Percentiles rank a stretch among this genome's conserved stretches.
These are phyloP conservation scores for Centrapalus pauciflorus DNA, from an alignment of 129 eudicot species.

Conservation along the genomic window DNA sequence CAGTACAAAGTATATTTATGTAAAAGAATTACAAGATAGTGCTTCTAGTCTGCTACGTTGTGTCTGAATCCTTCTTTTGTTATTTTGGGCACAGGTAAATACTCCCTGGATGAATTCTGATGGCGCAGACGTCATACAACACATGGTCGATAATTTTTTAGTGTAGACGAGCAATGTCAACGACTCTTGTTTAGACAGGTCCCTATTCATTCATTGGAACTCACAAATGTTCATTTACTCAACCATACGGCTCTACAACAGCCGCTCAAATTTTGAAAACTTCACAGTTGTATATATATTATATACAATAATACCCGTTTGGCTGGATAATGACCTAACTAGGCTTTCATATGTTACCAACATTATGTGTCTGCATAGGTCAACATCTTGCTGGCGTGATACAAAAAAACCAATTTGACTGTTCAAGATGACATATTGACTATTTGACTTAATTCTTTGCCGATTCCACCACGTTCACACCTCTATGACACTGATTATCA, in stretches of 20 bases:
- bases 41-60: neutral
- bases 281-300: neutral
- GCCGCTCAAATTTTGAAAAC: neutral
- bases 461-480: too few species aligned
- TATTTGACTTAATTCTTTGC: too few species aligned
- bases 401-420: too few species aligned
- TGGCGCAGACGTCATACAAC: slow-evolving; percentile 82
- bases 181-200: neutral
- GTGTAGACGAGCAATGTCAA: slow-evolving; percentile 22
- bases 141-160: slow-evolving; percentile 69
- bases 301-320: neutral
- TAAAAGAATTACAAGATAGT: slow-evolving; percentile 9
- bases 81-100: slow-evolving; percentile 51
- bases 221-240: neutral
- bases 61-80: slow-evolving; percentile 5
- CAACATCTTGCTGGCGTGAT: too few species aligned
- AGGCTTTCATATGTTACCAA: too few species aligned
- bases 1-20: neutral
- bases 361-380: too few species aligned
- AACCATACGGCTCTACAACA: neutral
- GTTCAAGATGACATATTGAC: too few species aligned
- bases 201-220: neutral
- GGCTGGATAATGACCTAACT: too few species aligned
- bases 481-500: too few species aligned
- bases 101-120: slow-evolving; percentile 55